Evolutionary conservation across 2,329 filamentous ascomycete genomes (phyloP), one percentile per base, ranked within the genome.

Genomic region (Claviceps sp.): DNA sequence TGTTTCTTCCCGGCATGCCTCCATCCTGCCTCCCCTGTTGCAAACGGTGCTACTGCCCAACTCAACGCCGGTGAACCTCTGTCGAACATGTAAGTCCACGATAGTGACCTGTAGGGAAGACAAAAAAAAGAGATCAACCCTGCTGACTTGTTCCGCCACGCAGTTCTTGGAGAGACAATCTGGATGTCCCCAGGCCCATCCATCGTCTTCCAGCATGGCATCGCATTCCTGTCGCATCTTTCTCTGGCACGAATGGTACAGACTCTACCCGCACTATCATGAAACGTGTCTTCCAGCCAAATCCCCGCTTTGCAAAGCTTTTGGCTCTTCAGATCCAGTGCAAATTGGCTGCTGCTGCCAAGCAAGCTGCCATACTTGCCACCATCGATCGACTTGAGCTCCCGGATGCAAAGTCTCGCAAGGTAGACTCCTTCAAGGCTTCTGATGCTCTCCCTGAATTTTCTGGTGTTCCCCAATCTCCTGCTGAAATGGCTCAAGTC

Each of bases 121-220:
- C 24, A 5, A 43, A 26, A 19, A 44, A 8, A 44, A 2, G 22
- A 38, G 5, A n/a, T 10, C 7, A 38, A 16, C 6, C 11, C 39
- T 10, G 19, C 49, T 50, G 49, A 50, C 22, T 45, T 46, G 26
- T 47, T 24, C 41, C 48, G 42, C 19, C 8, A 34, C 11, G 3
- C 16, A 65, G 63, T 30, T 57, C 50, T 43, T 64, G 64, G 57
- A 55, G 44, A 10, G 56, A 56, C 7, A 44, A 47, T 26, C 50
- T 65, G 16, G 50, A 52, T 17, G 55, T 56, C 7, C 60, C 59
- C 5, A 48, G 47, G n/a, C 48, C 58, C 5, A 54, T 53, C 4
- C 57, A 51, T 24, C 60, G 60, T 41, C 57, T 54, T 19, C 64
- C 61, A 30, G 64, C 65, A 11, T 67, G 64, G 64, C 57, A 58